These are phyloP conservation scores for Straminergon stramineum DNA, from an alignment of 225 moss, liverwort and hornwort genomes.

Conservation along the genomic window DNA sequence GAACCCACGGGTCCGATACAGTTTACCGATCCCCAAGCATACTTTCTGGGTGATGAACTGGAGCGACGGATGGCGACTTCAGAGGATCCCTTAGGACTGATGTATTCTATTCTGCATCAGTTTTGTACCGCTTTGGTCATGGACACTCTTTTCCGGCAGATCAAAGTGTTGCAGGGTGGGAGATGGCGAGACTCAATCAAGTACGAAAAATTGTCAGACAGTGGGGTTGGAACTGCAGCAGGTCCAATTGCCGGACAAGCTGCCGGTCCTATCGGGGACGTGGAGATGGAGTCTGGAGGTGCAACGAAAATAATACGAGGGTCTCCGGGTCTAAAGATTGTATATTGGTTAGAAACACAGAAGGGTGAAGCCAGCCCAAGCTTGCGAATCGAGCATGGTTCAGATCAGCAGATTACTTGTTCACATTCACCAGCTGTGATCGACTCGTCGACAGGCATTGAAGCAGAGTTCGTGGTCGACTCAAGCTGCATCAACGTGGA, in stretches of 20 bases:
- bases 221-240: conserved; percentile 25
- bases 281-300: conserved; percentile 58
- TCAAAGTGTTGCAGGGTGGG: conserved; percentile 67
- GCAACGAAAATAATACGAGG: conserved; percentile 44
- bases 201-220: conserved; percentile 73
- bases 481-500: conserved; percentile 90
- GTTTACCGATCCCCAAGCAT: conserved; percentile 77
- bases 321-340: conserved; percentile 74
- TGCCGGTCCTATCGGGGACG: conserved; percentile 47
- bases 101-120: conserved; percentile 90
- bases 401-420: conserved; percentile 79
- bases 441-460: conserved; percentile 65
- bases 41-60: conserved; percentile 82
- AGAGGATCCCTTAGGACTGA: conserved; percentile 80
- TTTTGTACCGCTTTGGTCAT: conserved; percentile 88
- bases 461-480: conserved; percentile 71
- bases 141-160: conserved; percentile 95
- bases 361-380: conserved; percentile 56
- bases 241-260: conserved; percentile 19
- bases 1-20: conserved; percentile 58
- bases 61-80: conserved; percentile 95
- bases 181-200: conserved; percentile 97
- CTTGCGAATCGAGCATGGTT: conserved; percentile 84
- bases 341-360: conserved; percentile 84
- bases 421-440: conserved; percentile 80